A percentile compares a stretch with the other conserved stretches of the same genome.
Evolutionary conservation across 2,329 filamentous ascomycete species (phyloP).

Genomic region (Fusarium bactridioides): DNA sequence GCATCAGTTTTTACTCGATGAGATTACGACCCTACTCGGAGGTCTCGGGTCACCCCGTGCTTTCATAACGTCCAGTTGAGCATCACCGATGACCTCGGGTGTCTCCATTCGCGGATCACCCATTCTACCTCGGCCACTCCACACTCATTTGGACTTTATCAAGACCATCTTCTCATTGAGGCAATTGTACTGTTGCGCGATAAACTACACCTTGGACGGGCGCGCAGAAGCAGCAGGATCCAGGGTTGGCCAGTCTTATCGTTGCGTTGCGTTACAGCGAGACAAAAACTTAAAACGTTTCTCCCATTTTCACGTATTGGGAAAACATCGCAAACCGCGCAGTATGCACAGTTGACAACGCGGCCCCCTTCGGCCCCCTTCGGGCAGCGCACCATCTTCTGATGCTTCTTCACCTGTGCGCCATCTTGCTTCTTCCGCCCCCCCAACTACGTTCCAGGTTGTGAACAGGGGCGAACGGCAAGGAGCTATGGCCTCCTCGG

Average conservation of each 20-base stretch:
- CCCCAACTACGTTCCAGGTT: constrained; percentile 9
- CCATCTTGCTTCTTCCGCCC: constrained; percentile 7
- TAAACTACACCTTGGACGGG: neutral
- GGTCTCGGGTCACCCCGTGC: constrained; percentile 7
- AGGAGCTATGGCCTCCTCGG: constrained; percentile 29
- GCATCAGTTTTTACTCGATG: neutral
- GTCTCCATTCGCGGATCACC: constrained; percentile 8
- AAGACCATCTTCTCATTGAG: neutral
- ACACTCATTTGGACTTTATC: neutral
- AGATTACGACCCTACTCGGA: constrained; percentile 6
- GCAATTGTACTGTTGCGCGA: neutral
- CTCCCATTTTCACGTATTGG: neutral
- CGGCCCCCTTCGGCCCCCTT: neutral
- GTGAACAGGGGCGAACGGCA: constrained; percentile 19
- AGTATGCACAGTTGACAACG: constrained; percentile 3
- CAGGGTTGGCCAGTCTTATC: neutral
- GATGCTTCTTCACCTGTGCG: constrained; percentile 5
- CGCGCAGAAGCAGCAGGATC: neutral
- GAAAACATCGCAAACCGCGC: neutral
- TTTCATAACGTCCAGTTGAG: constrained; percentile 3
- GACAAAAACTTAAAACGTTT: neutral
- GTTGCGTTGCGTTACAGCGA: neutral
- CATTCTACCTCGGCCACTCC: neutral
- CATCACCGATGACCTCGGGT: neutral
- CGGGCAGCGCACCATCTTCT: neutral